A percentile compares a stretch with the other conserved stretches of the same genome.
phyloP scores from a whole-genome alignment of 2,329 filamentous ascomycete genomes.

The Exophiala aquamarina region DNA sequence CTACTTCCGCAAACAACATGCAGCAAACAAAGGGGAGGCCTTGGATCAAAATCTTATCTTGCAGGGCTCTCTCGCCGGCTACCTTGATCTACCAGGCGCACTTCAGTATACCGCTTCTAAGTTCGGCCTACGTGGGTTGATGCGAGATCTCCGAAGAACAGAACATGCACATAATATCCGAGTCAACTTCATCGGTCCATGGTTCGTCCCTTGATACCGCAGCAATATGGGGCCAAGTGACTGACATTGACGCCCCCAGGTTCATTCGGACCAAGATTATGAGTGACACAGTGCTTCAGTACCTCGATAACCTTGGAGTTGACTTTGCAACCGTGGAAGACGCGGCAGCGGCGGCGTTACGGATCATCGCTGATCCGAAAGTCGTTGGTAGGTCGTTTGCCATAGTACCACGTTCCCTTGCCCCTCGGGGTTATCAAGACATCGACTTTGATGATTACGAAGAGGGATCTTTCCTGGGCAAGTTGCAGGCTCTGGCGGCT shows the following conservation, averaged over 20 bases:
- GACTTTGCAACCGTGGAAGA: constrained; percentile 23
- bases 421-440: constrained; percentile 35
- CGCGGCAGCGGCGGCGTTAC: constrained; percentile 14
- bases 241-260: constrained; percentile 23
- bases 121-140: constrained; percentile 40
- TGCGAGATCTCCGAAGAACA: constrained; percentile 35
- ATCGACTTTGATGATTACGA: constrained; percentile 37
- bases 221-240: constrained; percentile 13
- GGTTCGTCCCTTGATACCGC: constrained; percentile 33
- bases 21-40: constrained; percentile 28
- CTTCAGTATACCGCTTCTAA: constrained; percentile 39
- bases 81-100: constrained; percentile 33
- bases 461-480: constrained; percentile 16
- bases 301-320: constrained; percentile 21
- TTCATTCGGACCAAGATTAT: constrained; percentile 37
- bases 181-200: constrained; percentile 40
- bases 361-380: constrained; percentile 16
- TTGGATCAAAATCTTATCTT: constrained; percentile 32
- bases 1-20: constrained; percentile 34
- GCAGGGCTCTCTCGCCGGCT: constrained; percentile 37
- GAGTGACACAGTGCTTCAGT: constrained; percentile 29
- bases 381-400: constrained; percentile 28
- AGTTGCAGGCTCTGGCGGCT: not conserved
- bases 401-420: constrained; percentile 36
- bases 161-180: constrained; percentile 40